Conservation (phyloP, 176 grass and related monocot species). For the Triticum monococcum region DNA sequence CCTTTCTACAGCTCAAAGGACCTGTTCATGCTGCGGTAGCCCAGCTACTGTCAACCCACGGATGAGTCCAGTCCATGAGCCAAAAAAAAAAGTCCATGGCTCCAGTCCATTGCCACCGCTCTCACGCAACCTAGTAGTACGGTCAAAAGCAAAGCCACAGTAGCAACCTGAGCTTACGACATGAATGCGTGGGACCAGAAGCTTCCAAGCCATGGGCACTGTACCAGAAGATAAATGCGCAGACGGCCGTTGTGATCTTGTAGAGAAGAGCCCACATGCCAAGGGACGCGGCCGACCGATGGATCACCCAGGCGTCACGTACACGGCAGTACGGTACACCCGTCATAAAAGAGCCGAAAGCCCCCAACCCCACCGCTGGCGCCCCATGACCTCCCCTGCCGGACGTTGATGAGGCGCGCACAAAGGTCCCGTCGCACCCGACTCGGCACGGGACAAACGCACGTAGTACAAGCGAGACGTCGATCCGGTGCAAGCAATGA, state of each 20-base stretch:
- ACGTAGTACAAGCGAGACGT: not conserved
- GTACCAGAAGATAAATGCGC: not conserved
- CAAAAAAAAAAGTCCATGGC: too few relatives aligned
- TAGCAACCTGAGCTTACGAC: not conserved
- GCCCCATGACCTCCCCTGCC: not conserved
- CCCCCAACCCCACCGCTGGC: not conserved
- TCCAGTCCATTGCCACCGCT: not conserved
- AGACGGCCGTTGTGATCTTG: not conserved
- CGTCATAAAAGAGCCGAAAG: slow-evolving; percentile 30
- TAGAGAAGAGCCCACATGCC: not conserved
- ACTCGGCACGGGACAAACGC: not conserved
- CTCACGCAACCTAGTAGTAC: not conserved
- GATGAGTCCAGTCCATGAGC: too few relatives aligned
- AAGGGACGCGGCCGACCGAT: not conserved
- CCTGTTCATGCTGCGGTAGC: too few relatives aligned
- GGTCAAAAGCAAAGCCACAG: not conserved
- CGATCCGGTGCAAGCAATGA: not conserved
- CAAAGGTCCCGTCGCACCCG: slow-evolving; percentile 14
- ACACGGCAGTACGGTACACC: not conserved
- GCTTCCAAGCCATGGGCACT: not conserved
- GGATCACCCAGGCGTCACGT: not conserved
- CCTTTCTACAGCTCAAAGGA: too few relatives aligned
- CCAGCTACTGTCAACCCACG: too few relatives aligned
- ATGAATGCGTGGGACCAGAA: not conserved
- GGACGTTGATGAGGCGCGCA: not conserved